These are phyloP conservation scores for Stephanodiscus minutulus DNA, from an alignment of 108 stramenopile species.

Conservation along the genomic window DNA sequence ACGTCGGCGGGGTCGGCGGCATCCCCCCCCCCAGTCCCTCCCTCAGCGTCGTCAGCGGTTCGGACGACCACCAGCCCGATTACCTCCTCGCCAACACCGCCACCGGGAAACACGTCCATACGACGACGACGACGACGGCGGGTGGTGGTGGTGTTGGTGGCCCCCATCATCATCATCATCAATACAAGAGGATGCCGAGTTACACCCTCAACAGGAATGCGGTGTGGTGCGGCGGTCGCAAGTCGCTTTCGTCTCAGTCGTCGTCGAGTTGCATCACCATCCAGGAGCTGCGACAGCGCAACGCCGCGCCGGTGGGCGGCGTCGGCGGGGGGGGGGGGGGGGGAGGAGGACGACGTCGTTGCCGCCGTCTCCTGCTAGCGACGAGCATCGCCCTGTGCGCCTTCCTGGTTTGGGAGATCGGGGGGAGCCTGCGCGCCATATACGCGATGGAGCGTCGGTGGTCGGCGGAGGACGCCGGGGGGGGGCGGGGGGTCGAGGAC, in stretches of 20 bases:
- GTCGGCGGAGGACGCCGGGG: too few species aligned
- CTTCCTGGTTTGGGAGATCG: too few species aligned
- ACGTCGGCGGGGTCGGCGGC: neutral
- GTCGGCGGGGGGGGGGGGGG: neutral
- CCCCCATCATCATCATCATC: too few species aligned
- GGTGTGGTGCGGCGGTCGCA: neutral
- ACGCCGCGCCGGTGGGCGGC: neutral
- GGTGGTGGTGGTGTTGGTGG: too few species aligned
- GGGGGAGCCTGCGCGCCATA: too few species aligned
- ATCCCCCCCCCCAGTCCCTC: conserved; percentile 8
- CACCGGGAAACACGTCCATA: too few species aligned
- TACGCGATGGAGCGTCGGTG: too few species aligned
- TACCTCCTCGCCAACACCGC: neutral
- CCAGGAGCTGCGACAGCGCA: neutral
- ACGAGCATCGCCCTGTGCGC: too few species aligned
- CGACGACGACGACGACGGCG: too few species aligned
- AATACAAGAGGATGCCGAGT: neutral
- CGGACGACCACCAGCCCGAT: neutral
- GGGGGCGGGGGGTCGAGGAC: too few species aligned
- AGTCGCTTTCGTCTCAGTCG: too few species aligned
- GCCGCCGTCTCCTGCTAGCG: too few species aligned
- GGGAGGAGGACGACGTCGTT: neutral
- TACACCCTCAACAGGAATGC: neutral
- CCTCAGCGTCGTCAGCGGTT: neutral
- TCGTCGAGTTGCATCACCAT: neutral